Evolutionary conservation across 352 stramenopile genomes (phyloP).

Genomic region (Globisporangium recalcitrans): DNA sequence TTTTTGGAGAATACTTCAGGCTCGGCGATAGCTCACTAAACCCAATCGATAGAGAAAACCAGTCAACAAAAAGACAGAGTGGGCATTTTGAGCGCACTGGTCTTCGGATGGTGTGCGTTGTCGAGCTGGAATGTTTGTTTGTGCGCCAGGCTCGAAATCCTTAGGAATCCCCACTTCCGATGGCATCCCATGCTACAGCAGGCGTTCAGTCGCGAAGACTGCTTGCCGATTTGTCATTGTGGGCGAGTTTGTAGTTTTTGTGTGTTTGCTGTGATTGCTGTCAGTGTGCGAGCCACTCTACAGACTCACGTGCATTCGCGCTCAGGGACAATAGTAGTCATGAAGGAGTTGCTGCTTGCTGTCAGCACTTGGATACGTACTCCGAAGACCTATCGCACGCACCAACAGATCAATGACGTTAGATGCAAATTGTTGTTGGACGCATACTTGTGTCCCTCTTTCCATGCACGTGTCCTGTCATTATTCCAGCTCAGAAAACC

Average conservation of each 20-base stretch:
- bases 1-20: too few relatives aligned
- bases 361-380: too few relatives aligned
- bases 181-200: neutral
- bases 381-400: too few relatives aligned
- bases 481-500: constrained; percentile 3
- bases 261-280: neutral
- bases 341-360: too few relatives aligned
- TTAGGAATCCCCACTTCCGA: neutral
- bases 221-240: neutral
- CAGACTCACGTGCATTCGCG: neutral
- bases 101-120: neutral
- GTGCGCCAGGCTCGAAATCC: neutral
- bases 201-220: neutral
- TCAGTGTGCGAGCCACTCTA: neutral
- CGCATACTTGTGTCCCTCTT: too few relatives aligned
- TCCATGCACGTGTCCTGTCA: neutral
- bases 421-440: too few relatives aligned
- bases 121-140: neutral
- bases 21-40: too few relatives aligned
- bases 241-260: neutral
- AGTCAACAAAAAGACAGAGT: neutral
- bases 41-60: neutral
- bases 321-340: neutral
- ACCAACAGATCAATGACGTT: too few relatives aligned
- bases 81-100: neutral